phyloP scores from a whole-genome alignment of 352 stramenopile species.

The Pythium brassicae region DNA sequence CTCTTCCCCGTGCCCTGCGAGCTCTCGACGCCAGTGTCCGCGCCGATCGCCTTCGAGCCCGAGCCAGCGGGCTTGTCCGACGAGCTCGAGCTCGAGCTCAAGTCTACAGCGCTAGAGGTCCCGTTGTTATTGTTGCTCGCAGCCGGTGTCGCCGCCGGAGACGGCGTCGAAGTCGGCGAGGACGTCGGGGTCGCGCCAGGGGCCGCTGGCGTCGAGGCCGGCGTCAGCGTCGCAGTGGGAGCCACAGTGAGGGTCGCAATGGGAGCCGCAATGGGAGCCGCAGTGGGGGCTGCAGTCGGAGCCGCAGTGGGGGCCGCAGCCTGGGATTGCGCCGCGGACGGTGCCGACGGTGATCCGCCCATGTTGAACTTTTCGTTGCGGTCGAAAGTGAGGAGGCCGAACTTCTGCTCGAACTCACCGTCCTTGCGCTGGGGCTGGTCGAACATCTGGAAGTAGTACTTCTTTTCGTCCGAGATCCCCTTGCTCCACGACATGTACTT shows the following conservation, averaged over 20 bases:
- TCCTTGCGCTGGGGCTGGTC: slow-evolving; percentile 41
- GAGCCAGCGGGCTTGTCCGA: slow-evolving; percentile 6
- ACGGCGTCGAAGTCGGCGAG: not conserved
- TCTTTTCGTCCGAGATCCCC: slow-evolving; percentile 34
- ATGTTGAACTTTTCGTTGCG: slow-evolving; percentile 44
- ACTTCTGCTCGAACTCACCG: slow-evolving; percentile 41
- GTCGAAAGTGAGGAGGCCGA: slow-evolving; percentile 41
- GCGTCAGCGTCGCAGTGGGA: slow-evolving; percentile 9
- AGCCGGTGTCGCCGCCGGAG: not conserved
- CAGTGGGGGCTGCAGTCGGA: slow-evolving; percentile 1
- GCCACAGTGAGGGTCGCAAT: too few species aligned
- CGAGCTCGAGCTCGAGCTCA: slow-evolving; percentile 23
- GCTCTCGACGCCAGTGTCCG: not conserved
- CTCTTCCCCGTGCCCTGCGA: slow-evolving; percentile 11
- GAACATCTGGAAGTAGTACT: slow-evolving; percentile 82
- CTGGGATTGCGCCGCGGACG: slow-evolving; percentile 16
- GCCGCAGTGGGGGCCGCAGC: slow-evolving; percentile 6
- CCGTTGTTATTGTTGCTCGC: not conserved
- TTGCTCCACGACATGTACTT: slow-evolving; percentile 59
- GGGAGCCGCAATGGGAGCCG: slow-evolving; percentile 8
- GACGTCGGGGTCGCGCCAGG: slow-evolving; percentile 1
- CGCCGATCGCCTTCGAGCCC: not conserved
- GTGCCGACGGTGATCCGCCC: not conserved
- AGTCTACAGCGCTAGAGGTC: slow-evolving; percentile 30
- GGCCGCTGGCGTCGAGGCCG: not conserved